Percentiles rank a stretch among this genome's conserved stretches.
phyloP scores from a whole-genome alignment of 768 basidiomycete species.

The Lentinula lateritia region DNA sequence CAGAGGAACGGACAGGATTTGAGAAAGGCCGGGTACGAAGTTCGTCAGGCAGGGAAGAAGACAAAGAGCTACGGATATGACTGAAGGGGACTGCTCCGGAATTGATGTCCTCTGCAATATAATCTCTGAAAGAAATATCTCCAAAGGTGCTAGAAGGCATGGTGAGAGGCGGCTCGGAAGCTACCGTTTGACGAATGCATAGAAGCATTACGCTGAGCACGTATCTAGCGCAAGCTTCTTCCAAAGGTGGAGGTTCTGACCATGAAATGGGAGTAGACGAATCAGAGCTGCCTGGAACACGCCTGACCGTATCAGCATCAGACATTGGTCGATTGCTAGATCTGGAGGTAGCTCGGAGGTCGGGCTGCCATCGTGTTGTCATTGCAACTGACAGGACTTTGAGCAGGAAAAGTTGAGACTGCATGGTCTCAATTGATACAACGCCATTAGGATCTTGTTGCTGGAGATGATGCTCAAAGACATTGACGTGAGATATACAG shows the following conservation, averaged over 20 bases:
- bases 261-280: conserved; percentile 36
- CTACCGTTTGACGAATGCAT: conserved; percentile 71
- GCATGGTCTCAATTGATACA: conserved; percentile 61
- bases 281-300: conserved; percentile 33
- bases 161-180: conserved; percentile 49
- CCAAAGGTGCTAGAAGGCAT: conserved; percentile 56
- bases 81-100: conserved; percentile 14
- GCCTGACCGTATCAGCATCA: conserved; percentile 18
- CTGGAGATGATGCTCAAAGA: conserved; percentile 3
- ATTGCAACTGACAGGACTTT: conserved; percentile 77
- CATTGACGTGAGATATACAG: conserved; percentile 10
- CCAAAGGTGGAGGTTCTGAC: conserved; percentile 67
- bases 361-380: conserved; percentile 67
- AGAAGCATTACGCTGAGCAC: conserved; percentile 77
- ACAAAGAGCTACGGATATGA: conserved; percentile 6
- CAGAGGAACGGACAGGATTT: conserved; percentile 23
- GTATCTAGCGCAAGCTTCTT: conserved; percentile 79
- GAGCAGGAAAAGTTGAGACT: conserved; percentile 82
- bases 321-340: conserved; percentile 24
- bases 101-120: conserved; percentile 36
- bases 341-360: conserved; percentile 33
- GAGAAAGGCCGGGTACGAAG: conserved; percentile 38
- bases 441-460: conserved; percentile 8
- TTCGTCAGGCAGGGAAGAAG: conserved; percentile 5
- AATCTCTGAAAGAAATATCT: conserved; percentile 65